Evolutionary conservation across 768 basidiomycete species (phyloP).

Genomic region (Mycena chlorophos): DNA sequence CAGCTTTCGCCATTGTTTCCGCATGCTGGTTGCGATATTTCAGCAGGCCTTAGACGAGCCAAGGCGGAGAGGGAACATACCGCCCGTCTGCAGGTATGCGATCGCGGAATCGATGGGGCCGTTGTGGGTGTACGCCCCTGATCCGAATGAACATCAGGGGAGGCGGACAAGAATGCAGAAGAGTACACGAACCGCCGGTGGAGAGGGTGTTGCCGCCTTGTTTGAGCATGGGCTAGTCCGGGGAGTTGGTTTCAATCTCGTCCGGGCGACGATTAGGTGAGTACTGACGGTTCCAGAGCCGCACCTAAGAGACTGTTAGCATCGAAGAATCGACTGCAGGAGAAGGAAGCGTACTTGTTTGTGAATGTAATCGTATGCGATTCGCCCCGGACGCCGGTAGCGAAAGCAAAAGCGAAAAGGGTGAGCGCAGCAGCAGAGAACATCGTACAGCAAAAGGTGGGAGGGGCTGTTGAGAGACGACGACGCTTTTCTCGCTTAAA

Average conservation of each 20-base stretch:
- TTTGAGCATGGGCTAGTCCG: conserved; percentile 27
- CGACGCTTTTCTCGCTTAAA: too few relatives aligned
- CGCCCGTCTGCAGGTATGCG: conserved; percentile 26
- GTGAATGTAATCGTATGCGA: neutral
- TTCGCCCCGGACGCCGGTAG: neutral
- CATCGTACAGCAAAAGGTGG: too few relatives aligned
- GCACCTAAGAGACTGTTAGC: conserved; percentile 7
- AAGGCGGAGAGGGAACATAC: neutral
- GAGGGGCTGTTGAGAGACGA: too few relatives aligned
- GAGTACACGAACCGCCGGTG: conserved; percentile 23
- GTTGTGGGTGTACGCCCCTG: conserved; percentile 25
- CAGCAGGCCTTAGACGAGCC: conserved; percentile 4
- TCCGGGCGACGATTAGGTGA: neutral
- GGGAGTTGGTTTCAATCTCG: neutral
- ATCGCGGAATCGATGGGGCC: conserved; percentile 32
- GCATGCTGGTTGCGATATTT: conserved; percentile 18
- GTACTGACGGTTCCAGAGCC: conserved; percentile 12
- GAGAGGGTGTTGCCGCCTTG: conserved; percentile 28
- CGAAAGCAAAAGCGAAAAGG: neutral
- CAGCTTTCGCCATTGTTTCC: conserved; percentile 39
- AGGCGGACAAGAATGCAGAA: neutral
- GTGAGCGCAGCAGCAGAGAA: too few relatives aligned
- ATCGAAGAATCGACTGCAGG: neutral
- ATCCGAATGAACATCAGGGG: neutral
- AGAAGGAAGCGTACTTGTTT: neutral